A percentile compares a stretch with the other conserved stretches of the same genome.
phyloP scores from a whole-genome alignment of 805 yeast species.

The Wilhelminamyces savonicus region DNA sequence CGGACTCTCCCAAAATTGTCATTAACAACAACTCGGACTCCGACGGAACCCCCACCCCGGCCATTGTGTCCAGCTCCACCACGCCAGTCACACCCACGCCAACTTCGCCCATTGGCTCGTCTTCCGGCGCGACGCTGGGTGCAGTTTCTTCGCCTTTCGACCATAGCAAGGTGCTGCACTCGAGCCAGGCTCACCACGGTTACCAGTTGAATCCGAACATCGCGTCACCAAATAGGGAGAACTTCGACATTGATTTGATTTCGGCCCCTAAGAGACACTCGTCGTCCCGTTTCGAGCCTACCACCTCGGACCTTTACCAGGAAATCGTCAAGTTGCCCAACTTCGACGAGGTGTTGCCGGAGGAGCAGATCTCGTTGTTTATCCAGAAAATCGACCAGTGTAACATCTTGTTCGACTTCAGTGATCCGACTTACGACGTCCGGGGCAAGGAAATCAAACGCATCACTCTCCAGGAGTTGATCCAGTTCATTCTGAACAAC shows the following conservation, averaged over 20 bases:
- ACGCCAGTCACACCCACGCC: constrained; percentile 14
- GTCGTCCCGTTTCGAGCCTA: constrained; percentile 83
- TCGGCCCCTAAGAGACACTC: constrained; percentile 82
- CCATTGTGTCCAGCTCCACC: too few relatives aligned
- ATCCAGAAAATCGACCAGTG: constrained; percentile 90
- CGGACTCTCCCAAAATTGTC: constrained; percentile 10
- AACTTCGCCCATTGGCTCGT: constrained; percentile 5
- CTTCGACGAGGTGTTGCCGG: constrained; percentile 80
- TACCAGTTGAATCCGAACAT: constrained; percentile 50
- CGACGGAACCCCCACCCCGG: too few relatives aligned
- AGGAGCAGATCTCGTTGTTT: constrained; percentile 73
- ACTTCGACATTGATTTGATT: constrained; percentile 71
- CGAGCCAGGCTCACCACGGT: constrained; percentile 16
- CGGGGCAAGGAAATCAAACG: constrained; percentile 91
- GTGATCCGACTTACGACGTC: constrained; percentile 86
- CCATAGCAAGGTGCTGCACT: too few relatives aligned
- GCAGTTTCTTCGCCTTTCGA: too few relatives aligned
- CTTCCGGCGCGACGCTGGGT: too few relatives aligned
- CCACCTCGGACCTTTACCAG: constrained; percentile 34
- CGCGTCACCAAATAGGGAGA: constrained; percentile 59
- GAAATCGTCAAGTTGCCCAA: constrained; percentile 70
- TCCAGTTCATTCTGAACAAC: constrained; percentile 78
- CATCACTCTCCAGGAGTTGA: constrained; percentile 79
- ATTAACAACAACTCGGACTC: constrained; percentile 8
- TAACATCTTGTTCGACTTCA: constrained; percentile 88